Conservation (phyloP, 257 asterid genomes). For the Jacaranda copaia region DNA sequence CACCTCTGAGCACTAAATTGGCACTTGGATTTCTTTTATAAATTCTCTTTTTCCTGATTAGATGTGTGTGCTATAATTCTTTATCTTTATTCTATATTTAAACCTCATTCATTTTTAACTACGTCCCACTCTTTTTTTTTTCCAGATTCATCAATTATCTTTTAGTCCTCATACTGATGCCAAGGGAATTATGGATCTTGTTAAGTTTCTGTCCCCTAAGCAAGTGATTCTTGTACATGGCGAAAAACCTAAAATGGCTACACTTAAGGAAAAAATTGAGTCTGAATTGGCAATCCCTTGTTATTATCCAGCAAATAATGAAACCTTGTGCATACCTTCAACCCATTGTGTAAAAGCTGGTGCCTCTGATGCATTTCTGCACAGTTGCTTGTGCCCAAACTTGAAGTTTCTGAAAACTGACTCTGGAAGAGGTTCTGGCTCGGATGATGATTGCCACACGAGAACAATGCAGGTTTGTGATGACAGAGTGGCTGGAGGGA, state of each 20-base stretch:
- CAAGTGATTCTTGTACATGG: conserved; percentile 88
- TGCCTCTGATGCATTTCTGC: conserved; percentile 65
- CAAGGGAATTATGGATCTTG: conserved; percentile 92
- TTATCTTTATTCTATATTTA: not conserved
- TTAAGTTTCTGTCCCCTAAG: conserved; percentile 86
- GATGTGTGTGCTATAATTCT: not conserved
- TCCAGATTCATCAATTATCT: conserved; percentile 64
- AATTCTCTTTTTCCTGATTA: not conserved
- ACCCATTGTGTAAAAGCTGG: conserved; percentile 60
- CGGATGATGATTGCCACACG: conserved; percentile 26
- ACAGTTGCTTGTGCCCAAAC: conserved; percentile 67
- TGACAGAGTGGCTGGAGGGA: conserved; percentile 74
- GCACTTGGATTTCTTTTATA: not conserved
- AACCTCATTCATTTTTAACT: conserved; percentile 8
- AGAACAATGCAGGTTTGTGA: conserved; percentile 56
- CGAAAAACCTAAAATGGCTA: conserved; percentile 81
- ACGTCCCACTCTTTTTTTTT: not conserved
- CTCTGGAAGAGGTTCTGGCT: conserved; percentile 31
- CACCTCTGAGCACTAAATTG: conserved; percentile 11
- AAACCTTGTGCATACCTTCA: conserved; percentile 61
- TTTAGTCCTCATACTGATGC: conserved; percentile 96
- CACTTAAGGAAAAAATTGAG: conserved; percentile 59
- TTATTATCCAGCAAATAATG: conserved; percentile 75
- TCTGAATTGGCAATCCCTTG: conserved; percentile 68
- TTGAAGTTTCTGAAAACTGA: conserved; percentile 60